Evolutionary conservation across 345 rosid species (phyloP).

Genomic region (Microcos paniculata): DNA sequence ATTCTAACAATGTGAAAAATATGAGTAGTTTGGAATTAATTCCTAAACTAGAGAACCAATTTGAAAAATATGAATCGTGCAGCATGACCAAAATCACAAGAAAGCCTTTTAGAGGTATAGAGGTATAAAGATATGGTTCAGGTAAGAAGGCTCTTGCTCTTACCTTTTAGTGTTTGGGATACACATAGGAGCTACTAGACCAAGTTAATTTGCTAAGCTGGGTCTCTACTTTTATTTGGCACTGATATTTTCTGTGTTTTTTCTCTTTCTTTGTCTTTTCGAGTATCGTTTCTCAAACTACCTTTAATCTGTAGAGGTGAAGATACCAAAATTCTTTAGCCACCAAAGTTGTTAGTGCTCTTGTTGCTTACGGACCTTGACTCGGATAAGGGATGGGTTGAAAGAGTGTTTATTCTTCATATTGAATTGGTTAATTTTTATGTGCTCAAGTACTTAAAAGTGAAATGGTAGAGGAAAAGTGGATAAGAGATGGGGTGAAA

Average conservation of each 20-base stretch:
- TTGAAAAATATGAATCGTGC: too few species aligned
- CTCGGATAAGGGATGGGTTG: background rate
- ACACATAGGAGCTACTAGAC: too few species aligned
- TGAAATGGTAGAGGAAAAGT: slow-evolving; percentile 6
- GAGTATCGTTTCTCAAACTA: background rate
- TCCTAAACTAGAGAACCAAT: too few species aligned
- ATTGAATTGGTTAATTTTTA: background rate
- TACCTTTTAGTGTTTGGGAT: too few species aligned
- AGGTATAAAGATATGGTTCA: too few species aligned
- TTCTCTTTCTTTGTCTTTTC: background rate
- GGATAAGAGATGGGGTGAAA: background rate
- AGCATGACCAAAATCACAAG: too few species aligned
- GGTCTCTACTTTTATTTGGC: background rate
- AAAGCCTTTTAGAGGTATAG: too few species aligned
- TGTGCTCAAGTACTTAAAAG: background rate
- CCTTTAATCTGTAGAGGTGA: too few species aligned
- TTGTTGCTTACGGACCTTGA: background rate
- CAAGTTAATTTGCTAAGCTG: background rate
- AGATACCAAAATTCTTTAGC: background rate
- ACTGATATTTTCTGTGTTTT: background rate
- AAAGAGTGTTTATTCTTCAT: background rate
- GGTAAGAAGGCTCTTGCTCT: too few species aligned
- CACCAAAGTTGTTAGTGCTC: background rate
- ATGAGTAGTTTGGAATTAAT: too few species aligned
- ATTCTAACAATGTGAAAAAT: too few species aligned